Evolutionary conservation across 495 filamentous ascomycete species (phyloP), one percentile per base, ranked within the genome.

Genomic region (Daldinia bambusicola): DNA sequence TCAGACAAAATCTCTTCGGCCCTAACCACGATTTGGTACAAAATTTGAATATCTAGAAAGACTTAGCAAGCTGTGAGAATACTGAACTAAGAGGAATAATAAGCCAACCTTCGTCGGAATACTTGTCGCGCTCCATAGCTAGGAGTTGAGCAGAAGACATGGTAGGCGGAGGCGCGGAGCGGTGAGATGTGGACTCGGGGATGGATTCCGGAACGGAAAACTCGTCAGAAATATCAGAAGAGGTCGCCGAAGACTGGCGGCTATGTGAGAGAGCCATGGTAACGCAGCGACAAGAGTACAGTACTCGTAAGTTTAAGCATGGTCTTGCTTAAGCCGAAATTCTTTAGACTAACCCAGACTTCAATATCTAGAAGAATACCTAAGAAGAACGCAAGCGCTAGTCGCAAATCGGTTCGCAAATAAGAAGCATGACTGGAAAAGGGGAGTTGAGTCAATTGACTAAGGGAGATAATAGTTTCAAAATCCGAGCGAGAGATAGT

Each of bases 21-120:
- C 78, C 84, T 83, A 59, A 80, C 84, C 79, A 95, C 87, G 74
- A 97, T 92, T 51, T 91, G 84, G 78, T 91, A 90, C 66, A 97
- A 84, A 63, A 94, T 84, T 59, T 85, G 86, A 77, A 97, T 89
- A 85, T 96, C 93, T 96, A 52, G 52, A 22, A 40, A 63, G 56
- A 48, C 45, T 77, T 50, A 79, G 65, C 59, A 37, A 18, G 67
- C 48, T 52, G 43, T 3, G 26, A 3, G 55, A 48, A 68, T 57
- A 66, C n/a, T 4, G 0, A 53, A 8, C 0, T 6, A 20, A 26
- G 18, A 26, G 20, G 50, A 14, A 0, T 30, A 32, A 55, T 12
- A 43, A 74, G 80, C 78, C 32, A 74, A 90, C 92, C 91, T 74
- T 93, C 81, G 73, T 95, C 90, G 51, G 88, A 89, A 64, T 85